Conservation (phyloP, 2,329 filamentous ascomycete genomes). For the Myriosclerotinia scirpicola region DNA sequence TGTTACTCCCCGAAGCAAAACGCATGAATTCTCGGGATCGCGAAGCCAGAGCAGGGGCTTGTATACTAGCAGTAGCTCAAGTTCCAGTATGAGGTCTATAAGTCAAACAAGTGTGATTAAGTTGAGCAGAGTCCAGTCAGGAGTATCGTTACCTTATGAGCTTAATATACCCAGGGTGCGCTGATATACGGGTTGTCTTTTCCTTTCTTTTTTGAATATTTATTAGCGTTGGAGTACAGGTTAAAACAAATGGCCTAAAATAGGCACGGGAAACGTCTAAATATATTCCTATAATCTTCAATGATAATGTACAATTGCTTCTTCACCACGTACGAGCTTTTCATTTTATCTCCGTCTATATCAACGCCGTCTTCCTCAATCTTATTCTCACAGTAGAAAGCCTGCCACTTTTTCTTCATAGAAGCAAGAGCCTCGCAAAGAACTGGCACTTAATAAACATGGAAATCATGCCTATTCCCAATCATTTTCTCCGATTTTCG, state of each 20-base stretch:
- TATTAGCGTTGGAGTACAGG: constrained; percentile 37
- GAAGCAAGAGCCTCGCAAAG: neutral
- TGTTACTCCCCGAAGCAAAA: constrained; percentile 35
- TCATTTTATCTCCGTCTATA: neutral
- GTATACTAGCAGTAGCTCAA: constrained; percentile 30
- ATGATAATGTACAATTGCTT: constrained; percentile 25
- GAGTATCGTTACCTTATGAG: constrained; percentile 35
- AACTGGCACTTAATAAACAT: neutral
- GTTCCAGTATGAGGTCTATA: constrained; percentile 33
- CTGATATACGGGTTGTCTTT: constrained; percentile 21
- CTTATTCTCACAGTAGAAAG: neutral
- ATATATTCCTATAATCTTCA: constrained; percentile 20
- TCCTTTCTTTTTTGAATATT: constrained; percentile 20
- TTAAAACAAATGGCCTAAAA: neutral
- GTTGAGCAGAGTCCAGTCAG: constrained; percentile 33
- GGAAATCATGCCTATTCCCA: neutral
- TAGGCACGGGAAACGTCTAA: constrained; percentile 15
- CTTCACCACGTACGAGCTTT: neutral
- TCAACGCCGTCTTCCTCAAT: neutral
- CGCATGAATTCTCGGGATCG: constrained; percentile 28
- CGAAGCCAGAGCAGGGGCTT: constrained; percentile 33
- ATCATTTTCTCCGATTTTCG: neutral
- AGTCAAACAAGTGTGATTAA: constrained; percentile 39
- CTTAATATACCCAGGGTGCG: constrained; percentile 32
- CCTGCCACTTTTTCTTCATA: neutral